Evolutionary conservation across 768 basidiomycete species (phyloP).

Genomic region (Auriscalpium microsporum): DNA sequence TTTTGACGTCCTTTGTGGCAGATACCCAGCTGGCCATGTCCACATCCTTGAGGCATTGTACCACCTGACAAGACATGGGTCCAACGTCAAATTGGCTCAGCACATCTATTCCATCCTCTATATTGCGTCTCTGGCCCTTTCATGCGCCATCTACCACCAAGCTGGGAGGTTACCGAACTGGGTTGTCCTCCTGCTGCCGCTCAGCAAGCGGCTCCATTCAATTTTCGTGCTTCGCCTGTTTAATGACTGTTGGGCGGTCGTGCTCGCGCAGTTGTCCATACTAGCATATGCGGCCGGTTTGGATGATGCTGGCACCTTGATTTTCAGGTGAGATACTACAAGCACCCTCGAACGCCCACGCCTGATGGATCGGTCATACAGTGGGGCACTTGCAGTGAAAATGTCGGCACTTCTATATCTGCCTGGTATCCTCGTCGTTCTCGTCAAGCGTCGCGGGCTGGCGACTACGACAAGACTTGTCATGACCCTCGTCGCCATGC

Average conservation of each 20-base stretch:
- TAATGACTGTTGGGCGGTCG: constrained; percentile 86
- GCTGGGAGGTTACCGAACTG: constrained; percentile 63
- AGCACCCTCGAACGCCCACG: not conserved
- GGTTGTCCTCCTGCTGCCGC: constrained; percentile 59
- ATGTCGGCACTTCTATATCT: constrained; percentile 91
- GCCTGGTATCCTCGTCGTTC: constrained; percentile 76
- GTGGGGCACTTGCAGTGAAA: constrained; percentile 82
- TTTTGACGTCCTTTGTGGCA: constrained; percentile 23
- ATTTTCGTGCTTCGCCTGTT: constrained; percentile 88
- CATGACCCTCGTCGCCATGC: constrained; percentile 35
- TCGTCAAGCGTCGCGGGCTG: constrained; percentile 68
- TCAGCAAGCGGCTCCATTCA: constrained; percentile 92
- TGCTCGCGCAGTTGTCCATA: constrained; percentile 59
- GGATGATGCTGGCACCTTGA: constrained; percentile 53
- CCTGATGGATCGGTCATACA: constrained; percentile 23
- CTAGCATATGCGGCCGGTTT: constrained; percentile 51
- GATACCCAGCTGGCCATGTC: constrained; percentile 93
- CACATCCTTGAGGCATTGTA: constrained; percentile 71
- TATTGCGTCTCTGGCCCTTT: constrained; percentile 50
- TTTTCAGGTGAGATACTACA: constrained; percentile 57
- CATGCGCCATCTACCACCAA: constrained; percentile 59
- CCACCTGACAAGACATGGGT: constrained; percentile 51
- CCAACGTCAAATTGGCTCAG: constrained; percentile 57
- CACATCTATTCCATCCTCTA: constrained; percentile 75
- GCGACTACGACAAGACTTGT: constrained; percentile 42